Evolutionary conservation across 495 filamentous ascomycete species (phyloP), one percentile per base, ranked within the genome.

Genomic region (Penicillium subrubescens): DNA sequence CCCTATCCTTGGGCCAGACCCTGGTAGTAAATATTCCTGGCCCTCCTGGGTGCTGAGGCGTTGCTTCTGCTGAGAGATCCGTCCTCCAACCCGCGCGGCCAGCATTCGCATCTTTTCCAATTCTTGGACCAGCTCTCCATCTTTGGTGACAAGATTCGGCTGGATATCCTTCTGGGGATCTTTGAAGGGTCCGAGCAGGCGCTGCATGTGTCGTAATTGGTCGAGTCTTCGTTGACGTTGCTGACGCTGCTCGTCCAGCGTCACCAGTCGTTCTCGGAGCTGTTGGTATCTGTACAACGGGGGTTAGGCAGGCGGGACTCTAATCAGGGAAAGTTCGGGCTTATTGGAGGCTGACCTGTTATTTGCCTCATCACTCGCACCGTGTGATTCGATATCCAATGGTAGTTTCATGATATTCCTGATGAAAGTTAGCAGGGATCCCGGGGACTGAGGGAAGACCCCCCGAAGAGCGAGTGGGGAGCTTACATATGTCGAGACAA

Each of bases 71-170:
- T 80, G 74, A 67, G 68, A 67, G 44, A 92, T 79, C 57, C 89
- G 80, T 3, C 82, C 90, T 3, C 86, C 84, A 29, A 94, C 89
- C 50, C 91, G 83, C 21, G 88, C 87, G 48, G 90, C 86, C 62
- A 96, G 77, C 73, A 92, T 84, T 41, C 89, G 84, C 88, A 92
- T 94, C 66, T 84, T 87, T 69, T 90, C 86, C 65, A 96, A 70
- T 75, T 96, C 92, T 44, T 81, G 78, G 64, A 87, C 86, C 25
- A 96, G 72, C 66, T 89, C 87, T n/a, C 89, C 89, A 73, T 92
- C 88, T 48, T 85, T 84, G 15, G 86, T 90, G 11, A 92, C 83
- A 19, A 96, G 77, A 75, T 94, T 96, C 25, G 88, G 88, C 69
- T 96, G 92, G 27, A 96, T 85, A 50, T 81, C 82, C 39, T 80